Evolutionary conservation across 345 rosid genomes (phyloP).

Genomic region (Passiflora organensis): DNA sequence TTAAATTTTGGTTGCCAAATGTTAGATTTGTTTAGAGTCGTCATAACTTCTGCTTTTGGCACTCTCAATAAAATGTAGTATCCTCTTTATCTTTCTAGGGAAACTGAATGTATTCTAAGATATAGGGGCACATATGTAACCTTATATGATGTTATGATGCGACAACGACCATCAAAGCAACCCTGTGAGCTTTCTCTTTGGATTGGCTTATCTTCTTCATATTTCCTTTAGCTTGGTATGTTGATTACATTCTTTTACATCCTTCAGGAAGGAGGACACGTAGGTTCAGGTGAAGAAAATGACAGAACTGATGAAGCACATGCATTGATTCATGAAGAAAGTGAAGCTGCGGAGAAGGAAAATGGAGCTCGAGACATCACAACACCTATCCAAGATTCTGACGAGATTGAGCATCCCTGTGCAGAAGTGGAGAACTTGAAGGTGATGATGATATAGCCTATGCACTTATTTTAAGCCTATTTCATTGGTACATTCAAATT

Average conservation of each 20-base stretch:
- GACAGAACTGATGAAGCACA: constrained; percentile 12
- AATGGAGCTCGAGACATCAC: constrained; percentile 21
- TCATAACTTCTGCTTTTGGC: no score
- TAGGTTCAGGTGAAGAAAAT: background rate
- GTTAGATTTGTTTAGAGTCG: no score
- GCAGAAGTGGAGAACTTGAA: constrained; percentile 55
- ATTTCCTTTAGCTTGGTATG: background rate
- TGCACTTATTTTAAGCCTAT: no score
- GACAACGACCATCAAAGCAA: no score
- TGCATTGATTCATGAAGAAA: constrained; percentile 22
- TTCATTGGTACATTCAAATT: no score
- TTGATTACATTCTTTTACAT: background rate
- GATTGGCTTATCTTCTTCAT: background rate
- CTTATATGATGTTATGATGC: background rate
- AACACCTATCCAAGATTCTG: constrained; percentile 31
- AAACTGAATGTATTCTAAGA: no score
- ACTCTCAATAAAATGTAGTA: no score
- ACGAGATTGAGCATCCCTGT: constrained; percentile 39
- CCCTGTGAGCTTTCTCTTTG: background rate
- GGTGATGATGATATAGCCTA: constrained; percentile 35
- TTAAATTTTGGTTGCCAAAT: no score
- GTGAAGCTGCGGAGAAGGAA: constrained; percentile 14
- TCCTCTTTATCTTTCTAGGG: no score
- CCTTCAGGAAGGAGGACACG: constrained; percentile 9
- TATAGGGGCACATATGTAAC: no score